Base-by-base conservation (phyloP, 1,284 basidiomycete genomes). In the Puccinia coronata region DNA sequence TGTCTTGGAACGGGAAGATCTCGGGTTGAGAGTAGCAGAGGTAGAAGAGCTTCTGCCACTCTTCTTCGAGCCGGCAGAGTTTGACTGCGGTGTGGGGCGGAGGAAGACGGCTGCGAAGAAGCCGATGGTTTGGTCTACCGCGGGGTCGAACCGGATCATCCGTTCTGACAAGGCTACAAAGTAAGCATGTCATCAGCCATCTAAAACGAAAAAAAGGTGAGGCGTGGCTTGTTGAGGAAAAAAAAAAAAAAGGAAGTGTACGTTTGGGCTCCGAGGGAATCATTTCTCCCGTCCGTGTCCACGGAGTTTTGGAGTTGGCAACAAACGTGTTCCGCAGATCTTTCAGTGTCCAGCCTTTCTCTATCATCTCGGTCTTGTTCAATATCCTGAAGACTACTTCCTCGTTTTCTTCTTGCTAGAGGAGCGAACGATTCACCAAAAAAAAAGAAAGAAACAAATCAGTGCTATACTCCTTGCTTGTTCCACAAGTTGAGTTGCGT, bases 361-460 rank as follows among this genome's bases (percentile, higher is more conserved):
- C 84, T 51, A 85, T 84, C 31, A 92, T 92, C 85, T 94, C 92
- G 20, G 90, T 88, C 31, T 91, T 92, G 72, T 88, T 87, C 49
- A 98, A 88, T 0, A 92, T 92, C 76, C 89, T 88, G n/a, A 90
- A 87, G 1, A 94, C 91, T 47, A 94, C 93, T 25, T 89, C 88
- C 84, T 99, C 97, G 87, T 99, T 96, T 86, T 99, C 97, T 71
- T 90, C 90, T 9, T 92, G 90, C 86, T 99, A 92, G 67, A 98
- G 96, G 86, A 96, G 98, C 16, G 96, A 99, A 28, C 95, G 98
- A 87, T 99, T 99, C 23, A 96, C 95, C 82, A n/a, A n/a, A n/a
- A 98, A 9, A 31, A 39, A 23, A n/a, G 16, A 63, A 23, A 63
- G 31, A 41, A 16, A 8, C 41, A n/a, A n/a, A n/a, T n/a, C n/a